Percentiles rank a stretch among this genome's conserved stretches.
Evolutionary conservation across 768 basidiomycete species (phyloP).

Genomic region (Naematelia encephala): DNA sequence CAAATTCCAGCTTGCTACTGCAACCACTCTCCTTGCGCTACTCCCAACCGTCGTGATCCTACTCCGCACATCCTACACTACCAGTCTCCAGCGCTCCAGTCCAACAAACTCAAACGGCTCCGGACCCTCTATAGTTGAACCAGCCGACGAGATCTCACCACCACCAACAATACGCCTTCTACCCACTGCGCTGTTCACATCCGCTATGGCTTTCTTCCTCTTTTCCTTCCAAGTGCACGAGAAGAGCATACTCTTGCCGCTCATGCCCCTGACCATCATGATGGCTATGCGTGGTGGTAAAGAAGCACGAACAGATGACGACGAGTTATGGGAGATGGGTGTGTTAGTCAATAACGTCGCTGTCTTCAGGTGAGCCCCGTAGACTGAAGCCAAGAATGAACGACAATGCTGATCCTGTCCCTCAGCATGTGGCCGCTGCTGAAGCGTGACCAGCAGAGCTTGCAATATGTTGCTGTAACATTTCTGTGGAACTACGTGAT

Average conservation of each 20-base stretch:
- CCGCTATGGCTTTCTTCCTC: constrained; percentile 87
- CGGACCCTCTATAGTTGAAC: constrained; percentile 2
- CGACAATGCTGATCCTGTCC: not conserved
- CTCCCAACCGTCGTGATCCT: constrained; percentile 50
- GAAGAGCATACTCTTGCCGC: constrained; percentile 80
- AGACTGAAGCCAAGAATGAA: not conserved
- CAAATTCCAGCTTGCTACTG: constrained; percentile 57
- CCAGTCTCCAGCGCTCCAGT: not conserved
- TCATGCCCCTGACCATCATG: constrained; percentile 77
- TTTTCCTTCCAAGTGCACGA: constrained; percentile 98
- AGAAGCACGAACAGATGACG: constrained; percentile 39
- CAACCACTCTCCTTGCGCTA: constrained; percentile 68
- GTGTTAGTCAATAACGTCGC: constrained; percentile 76
- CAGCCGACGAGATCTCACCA: constrained; percentile 33
- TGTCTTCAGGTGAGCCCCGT: constrained; percentile 83
- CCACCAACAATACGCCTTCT: constrained; percentile 66
- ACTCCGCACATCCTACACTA: constrained; percentile 31
- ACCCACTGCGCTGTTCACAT: constrained; percentile 73
- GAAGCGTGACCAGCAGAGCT: constrained; percentile 68
- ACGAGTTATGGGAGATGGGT: constrained; percentile 66
- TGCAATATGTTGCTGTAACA: constrained; percentile 68
- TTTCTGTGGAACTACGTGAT: constrained; percentile 78
- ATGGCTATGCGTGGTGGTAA: constrained; percentile 50
- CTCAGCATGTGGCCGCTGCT: constrained; percentile 88
- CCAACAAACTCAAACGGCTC: constrained; percentile 1